These are phyloP conservation scores for Bryopsis sp. DNA, from an alignment of 139 green algal genomes.

Conservation along the genomic window DNA sequence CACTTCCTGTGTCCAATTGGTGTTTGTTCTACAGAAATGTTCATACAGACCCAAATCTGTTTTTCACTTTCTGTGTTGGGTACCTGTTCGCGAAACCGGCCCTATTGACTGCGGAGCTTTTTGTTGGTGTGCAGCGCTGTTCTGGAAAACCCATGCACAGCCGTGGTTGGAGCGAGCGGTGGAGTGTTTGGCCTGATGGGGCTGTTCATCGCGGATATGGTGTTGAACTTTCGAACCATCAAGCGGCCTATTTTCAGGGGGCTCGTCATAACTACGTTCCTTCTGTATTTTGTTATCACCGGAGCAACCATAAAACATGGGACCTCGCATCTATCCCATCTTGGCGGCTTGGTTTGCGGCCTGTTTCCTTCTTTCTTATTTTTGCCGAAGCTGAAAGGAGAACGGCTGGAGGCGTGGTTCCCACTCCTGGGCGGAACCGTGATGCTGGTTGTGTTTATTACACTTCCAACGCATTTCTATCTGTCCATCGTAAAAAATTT, in stretches of 20 bases:
- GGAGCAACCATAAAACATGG: conserved; percentile 22
- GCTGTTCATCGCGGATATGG: conserved; percentile 42
- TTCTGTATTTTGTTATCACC: conserved; percentile 41
- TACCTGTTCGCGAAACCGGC: no score
- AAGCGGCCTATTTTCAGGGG: conserved; percentile 42
- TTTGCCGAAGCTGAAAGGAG: conserved; percentile 46
- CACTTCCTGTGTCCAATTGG: no score
- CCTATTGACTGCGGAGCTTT: no score
- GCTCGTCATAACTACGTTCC: conserved; percentile 34
- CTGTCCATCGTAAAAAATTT: neutral
- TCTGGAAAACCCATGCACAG: conserved; percentile 47
- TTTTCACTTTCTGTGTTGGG: no score
- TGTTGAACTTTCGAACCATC: conserved; percentile 50
- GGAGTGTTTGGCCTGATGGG: conserved; percentile 66
- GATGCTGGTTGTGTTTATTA: conserved; percentile 19
- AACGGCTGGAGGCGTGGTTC: conserved; percentile 30
- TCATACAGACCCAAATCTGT: no score
- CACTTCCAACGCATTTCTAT: conserved; percentile 31
- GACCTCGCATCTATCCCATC: conserved; percentile 49
- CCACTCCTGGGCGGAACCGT: conserved; percentile 18
- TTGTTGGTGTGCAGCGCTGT: no score
- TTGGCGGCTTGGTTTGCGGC: conserved; percentile 57
- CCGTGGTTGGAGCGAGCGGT: conserved; percentile 52
- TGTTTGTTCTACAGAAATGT: no score
- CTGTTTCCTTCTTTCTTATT: conserved; percentile 53